Evolutionary conservation across 352 stramenopile genomes (phyloP).

Genomic region (Phytophthora citricola): DNA sequence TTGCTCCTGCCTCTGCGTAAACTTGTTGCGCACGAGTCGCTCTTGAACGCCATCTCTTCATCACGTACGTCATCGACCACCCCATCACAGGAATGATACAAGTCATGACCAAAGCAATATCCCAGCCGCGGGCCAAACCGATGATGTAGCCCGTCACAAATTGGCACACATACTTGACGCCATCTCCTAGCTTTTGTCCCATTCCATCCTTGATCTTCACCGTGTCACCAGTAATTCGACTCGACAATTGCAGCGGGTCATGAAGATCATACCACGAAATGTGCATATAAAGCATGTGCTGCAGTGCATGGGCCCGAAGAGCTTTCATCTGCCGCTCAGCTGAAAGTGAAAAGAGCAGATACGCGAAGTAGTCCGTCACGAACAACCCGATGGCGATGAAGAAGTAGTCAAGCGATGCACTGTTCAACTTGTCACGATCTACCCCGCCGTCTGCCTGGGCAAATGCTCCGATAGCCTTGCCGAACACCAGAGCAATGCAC

Average conservation of each 20-base stretch:
- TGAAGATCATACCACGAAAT: conserved; percentile 46
- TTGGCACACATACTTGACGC: conserved; percentile 38
- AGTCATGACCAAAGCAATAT: conserved; percentile 7
- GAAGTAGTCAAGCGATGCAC: conserved; percentile 36
- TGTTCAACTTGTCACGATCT: conserved; percentile 33
- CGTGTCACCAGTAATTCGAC: conserved; percentile 27
- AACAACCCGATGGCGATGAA: conserved; percentile 38
- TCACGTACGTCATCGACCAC: neutral
- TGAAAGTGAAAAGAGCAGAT: conserved; percentile 32
- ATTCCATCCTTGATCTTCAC: conserved; percentile 53
- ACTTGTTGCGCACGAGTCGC: conserved; percentile 1
- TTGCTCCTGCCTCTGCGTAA: conserved; percentile 3
- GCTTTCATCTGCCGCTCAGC: conserved; percentile 49
- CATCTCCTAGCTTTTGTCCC: conserved; percentile 48
- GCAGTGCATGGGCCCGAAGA: conserved; percentile 30
- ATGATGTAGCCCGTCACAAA: conserved; percentile 37
- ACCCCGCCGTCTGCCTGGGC: conserved; percentile 26
- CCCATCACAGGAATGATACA: conserved; percentile 14
- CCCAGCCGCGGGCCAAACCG: conserved; percentile 3
- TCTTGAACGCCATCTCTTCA: neutral
- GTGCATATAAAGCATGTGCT: conserved; percentile 49
- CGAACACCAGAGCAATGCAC: conserved; percentile 38
- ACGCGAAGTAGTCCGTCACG: conserved; percentile 38
- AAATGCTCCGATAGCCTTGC: conserved; percentile 50
- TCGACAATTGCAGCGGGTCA: conserved; percentile 35